These are phyloP conservation scores for Sungouiella thailandica DNA, from an alignment of 805 yeast species.

Conservation along the genomic window DNA sequence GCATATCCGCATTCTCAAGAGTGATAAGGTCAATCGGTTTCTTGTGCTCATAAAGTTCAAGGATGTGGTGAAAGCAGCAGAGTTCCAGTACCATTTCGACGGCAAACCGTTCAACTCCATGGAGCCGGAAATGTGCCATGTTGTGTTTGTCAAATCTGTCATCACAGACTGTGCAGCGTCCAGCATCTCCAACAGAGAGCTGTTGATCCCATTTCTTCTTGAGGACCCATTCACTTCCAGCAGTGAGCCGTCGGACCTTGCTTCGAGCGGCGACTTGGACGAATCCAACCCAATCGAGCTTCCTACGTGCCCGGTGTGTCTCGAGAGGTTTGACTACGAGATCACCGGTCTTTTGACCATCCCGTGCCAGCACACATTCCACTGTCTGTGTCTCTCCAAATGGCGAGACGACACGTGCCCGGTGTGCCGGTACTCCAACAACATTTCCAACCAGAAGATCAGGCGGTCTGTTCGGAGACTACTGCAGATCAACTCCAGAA, in stretches of 20 bases:
- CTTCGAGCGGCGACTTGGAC: constrained; percentile 10
- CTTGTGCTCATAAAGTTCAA: constrained; percentile 76
- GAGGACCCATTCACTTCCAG: constrained; percentile 65
- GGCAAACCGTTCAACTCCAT: constrained; percentile 76
- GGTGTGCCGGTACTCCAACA: constrained; percentile 74
- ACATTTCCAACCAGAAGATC: constrained; percentile 30
- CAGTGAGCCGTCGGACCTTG: constrained; percentile 1
- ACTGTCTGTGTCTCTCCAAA: constrained; percentile 78
- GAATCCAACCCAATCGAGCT: constrained; percentile 45
- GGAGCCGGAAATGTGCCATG: constrained; percentile 86
- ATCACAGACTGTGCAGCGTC: constrained; percentile 26
- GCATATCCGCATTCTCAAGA: constrained; percentile 68
- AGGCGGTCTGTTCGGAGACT: constrained; percentile 29
- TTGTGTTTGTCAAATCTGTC: constrained; percentile 61
- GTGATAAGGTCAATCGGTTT: constrained; percentile 62
- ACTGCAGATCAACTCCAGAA: constrained; percentile 23
- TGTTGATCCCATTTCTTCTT: constrained; percentile 58
- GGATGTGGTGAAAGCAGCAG: constrained; percentile 48
- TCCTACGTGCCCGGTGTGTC: constrained; percentile 91
- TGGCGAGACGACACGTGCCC: constrained; percentile 93
- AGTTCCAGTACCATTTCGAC: constrained; percentile 60
- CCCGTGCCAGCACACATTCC: constrained; percentile 91
- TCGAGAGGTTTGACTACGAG: constrained; percentile 80
- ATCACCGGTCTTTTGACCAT: constrained; percentile 80
- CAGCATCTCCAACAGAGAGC: constrained; percentile 12